phyloP scores from a whole-genome alignment of 2,329 filamentous ascomycete genomes.

The Dactylonectria estremocensis region DNA sequence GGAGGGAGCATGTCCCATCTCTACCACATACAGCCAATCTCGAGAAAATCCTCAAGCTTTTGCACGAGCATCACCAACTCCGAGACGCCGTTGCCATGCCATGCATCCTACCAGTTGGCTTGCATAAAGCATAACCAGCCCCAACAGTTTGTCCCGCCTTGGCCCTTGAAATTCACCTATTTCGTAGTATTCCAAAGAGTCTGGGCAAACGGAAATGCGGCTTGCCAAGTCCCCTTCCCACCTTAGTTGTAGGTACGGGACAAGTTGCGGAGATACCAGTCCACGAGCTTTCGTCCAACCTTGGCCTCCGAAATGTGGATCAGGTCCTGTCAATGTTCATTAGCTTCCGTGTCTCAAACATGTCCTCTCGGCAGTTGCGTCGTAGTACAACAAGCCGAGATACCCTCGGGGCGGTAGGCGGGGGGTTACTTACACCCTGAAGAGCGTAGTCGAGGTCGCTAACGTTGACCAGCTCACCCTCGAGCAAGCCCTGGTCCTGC shows the following conservation, averaged over 20 bases:
- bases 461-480: slow-evolving; percentile 93
- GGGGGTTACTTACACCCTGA: slow-evolving; percentile 79
- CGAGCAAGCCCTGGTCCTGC: slow-evolving; percentile 88
- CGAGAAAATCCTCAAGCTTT: slow-evolving; percentile 50
- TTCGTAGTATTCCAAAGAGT: slow-evolving; percentile 34
- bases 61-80: slow-evolving; percentile 57
- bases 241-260: slow-evolving; percentile 86
- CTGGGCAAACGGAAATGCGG: slow-evolving; percentile 42
- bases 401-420: slow-evolving; percentile 10
- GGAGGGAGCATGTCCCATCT: slow-evolving; percentile 46
- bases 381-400: slow-evolving; percentile 30
- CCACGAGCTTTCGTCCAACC: slow-evolving; percentile 95
- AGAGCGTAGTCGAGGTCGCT: slow-evolving; percentile 98
- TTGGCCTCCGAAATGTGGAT: slow-evolving; percentile 99
- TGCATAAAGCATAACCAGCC: slow-evolving; percentile 48
- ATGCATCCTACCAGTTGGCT: slow-evolving; percentile 55
- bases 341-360: slow-evolving; percentile 37
- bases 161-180: slow-evolving; percentile 30
- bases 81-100: slow-evolving; percentile 61
- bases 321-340: slow-evolving; percentile 75
- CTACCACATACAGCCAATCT: slow-evolving; percentile 48
- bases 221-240: slow-evolving; percentile 44
- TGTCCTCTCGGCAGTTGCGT: slow-evolving; percentile 30
- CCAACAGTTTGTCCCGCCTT: slow-evolving; percentile 42
- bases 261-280: slow-evolving; percentile 99